Evolutionary conservation across 177 flowering plant species (phyloP).

Genomic region (Tripterygium wilfordii): DNA sequence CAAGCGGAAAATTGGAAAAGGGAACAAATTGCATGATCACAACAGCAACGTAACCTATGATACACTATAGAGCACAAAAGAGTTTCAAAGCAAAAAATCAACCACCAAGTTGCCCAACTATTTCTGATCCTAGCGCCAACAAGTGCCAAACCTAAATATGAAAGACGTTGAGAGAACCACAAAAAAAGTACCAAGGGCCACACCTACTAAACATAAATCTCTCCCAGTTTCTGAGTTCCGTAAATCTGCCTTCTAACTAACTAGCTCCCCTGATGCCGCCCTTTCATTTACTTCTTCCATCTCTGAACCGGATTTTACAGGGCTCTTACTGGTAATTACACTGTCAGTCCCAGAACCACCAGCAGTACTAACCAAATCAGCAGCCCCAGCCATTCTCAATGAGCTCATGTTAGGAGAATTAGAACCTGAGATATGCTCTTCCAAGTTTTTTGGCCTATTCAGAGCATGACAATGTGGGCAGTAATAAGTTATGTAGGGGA

Average conservation of each 20-base stretch:
- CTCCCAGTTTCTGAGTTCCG: no score
- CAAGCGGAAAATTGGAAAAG: no score
- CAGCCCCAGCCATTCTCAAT: constrained; percentile 16
- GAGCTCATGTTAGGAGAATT: constrained; percentile 15
- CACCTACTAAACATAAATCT: no score
- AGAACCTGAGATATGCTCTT: constrained; percentile 30
- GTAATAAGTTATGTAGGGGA: constrained; percentile 71
- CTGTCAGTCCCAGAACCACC: constrained; percentile 11
- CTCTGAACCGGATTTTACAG: constrained; percentile 11
- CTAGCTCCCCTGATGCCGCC: constrained; percentile 2
- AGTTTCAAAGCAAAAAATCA: no score
- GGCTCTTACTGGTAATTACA: constrained; percentile 4
- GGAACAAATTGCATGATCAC: no score
- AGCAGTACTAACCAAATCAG: constrained; percentile 11
- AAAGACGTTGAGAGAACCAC: no score
- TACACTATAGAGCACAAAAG: no score
- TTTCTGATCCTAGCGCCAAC: no score
- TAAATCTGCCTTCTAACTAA: constrained; percentile 2
- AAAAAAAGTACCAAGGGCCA: no score
- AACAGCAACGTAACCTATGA: no score
- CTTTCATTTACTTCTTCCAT: constrained; percentile 16
- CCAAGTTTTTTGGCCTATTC: constrained; percentile 47
- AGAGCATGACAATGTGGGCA: constrained; percentile 89
- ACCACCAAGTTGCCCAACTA: no score
- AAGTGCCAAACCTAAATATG: no score